Percentiles rank a stretch among this genome's conserved stretches.
phyloP scores from a whole-genome alignment of 2,329 filamentous ascomycete species.

The Aphanoascus verrucosus region DNA sequence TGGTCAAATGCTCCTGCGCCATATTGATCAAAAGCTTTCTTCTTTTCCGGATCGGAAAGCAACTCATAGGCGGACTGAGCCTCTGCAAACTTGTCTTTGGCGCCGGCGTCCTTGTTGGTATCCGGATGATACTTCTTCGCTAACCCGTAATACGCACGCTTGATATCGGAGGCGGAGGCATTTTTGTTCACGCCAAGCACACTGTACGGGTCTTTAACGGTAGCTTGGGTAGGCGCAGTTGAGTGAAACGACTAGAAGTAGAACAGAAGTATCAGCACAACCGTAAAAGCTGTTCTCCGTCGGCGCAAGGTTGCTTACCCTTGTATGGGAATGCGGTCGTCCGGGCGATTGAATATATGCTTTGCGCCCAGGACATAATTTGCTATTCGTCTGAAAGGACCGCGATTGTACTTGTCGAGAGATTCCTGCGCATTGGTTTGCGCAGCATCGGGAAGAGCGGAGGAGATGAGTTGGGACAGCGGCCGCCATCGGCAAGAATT shows the following conservation, averaged over 20 bases:
- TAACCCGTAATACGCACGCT: slow-evolving; percentile 94
- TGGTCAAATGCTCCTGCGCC: slow-evolving; percentile 65
- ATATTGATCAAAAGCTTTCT: slow-evolving; percentile 81
- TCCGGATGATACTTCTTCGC: slow-evolving; percentile 98
- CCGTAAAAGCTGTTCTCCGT: neutral
- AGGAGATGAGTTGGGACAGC: slow-evolving; percentile 35
- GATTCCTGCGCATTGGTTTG: slow-evolving; percentile 27
- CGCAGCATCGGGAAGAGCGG: slow-evolving; percentile 32
- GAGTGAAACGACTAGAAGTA: slow-evolving; percentile 34
- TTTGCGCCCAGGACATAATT: slow-evolving; percentile 20
- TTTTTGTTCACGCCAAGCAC: slow-evolving; percentile 72
- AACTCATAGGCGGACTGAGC: slow-evolving; percentile 91
- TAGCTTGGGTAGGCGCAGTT: slow-evolving; percentile 50
- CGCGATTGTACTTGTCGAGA: slow-evolving; percentile 28
- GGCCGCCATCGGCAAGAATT: slow-evolving; percentile 32
- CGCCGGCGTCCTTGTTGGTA: slow-evolving; percentile 88
- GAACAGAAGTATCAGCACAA: slow-evolving; percentile 6
- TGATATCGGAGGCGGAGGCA: slow-evolving; percentile 79
- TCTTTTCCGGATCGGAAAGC: slow-evolving; percentile 85
- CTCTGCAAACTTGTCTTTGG: slow-evolving; percentile 89
- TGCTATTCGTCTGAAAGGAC: slow-evolving; percentile 26
- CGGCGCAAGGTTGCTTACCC: slow-evolving; percentile 22
- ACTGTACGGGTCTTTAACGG: slow-evolving; percentile 80
- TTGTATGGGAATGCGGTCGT: slow-evolving; percentile 20
- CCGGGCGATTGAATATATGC: slow-evolving; percentile 22